These are phyloP conservation scores for Saccharomycopsis hybrid DNA, from an alignment of 1,139 yeast genomes.

Conservation along the genomic window DNA sequence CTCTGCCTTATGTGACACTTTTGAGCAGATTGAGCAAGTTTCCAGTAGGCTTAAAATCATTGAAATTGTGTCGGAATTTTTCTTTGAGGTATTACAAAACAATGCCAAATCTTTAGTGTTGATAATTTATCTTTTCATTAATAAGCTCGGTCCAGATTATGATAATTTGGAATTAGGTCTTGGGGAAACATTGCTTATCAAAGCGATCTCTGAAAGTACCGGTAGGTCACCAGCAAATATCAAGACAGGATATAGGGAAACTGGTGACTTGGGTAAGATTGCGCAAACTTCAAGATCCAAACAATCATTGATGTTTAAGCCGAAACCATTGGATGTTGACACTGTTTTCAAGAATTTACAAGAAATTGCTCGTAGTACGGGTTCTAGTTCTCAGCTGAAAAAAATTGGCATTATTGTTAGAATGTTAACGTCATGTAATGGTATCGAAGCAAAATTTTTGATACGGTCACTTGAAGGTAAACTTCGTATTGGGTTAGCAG, in stretches of 20 bases:
- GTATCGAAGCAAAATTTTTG: slow-evolving; percentile 84
- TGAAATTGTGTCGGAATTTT: slow-evolving; percentile 65
- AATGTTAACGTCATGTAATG: slow-evolving; percentile 80
- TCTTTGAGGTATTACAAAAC: slow-evolving; percentile 51
- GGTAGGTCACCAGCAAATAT: slow-evolving; percentile 72
- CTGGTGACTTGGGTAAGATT: slow-evolving; percentile 87
- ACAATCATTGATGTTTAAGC: slow-evolving; percentile 92
- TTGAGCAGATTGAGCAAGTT: slow-evolving; percentile 71
- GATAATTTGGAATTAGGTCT: slow-evolving; percentile 89
- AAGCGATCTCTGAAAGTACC: slow-evolving; percentile 85
- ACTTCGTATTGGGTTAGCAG: slow-evolving; percentile 88
- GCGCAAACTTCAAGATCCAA: slow-evolving; percentile 79
- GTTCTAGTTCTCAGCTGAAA: slow-evolving; percentile 75
- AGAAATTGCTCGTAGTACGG: slow-evolving; percentile 71
- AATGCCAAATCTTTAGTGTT: slow-evolving; percentile 57
- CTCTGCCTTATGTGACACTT: slow-evolving; percentile 56
- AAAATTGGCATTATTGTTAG: slow-evolving; percentile 75
- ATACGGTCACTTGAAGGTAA: slow-evolving; percentile 91
- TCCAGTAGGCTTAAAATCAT: slow-evolving; percentile 78
- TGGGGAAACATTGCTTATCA: slow-evolving; percentile 82
- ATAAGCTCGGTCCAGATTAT: slow-evolving; percentile 90
- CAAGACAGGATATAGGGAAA: slow-evolving; percentile 65
- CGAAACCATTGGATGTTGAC: slow-evolving; percentile 68
- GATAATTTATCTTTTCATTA: slow-evolving; percentile 78
- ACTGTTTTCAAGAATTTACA: slow-evolving; percentile 69